A percentile compares a stretch with the other conserved stretches of the same genome.
Conservation (phyloP, 306 rosid species). For the Canavalia gladiata region DNA sequence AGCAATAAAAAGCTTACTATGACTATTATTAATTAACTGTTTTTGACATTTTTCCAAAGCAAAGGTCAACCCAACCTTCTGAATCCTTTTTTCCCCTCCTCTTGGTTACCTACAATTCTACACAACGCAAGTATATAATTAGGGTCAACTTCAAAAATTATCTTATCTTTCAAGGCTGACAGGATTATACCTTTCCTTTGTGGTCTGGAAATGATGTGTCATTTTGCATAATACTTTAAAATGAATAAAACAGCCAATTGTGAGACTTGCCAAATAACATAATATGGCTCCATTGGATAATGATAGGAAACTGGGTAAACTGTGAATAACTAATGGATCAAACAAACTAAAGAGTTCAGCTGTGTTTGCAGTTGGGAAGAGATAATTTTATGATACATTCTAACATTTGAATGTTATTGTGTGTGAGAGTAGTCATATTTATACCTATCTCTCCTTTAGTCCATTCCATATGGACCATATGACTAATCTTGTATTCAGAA, state of each 20-base stretch:
- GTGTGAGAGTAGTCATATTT: conserved; percentile 6
- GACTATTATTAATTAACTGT: conserved; percentile 4
- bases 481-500: not conserved
- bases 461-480: not conserved
- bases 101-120: conserved; percentile 1
- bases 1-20: not conserved
- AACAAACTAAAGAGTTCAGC: not conserved
- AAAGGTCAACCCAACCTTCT: not conserved
- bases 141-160: conserved; percentile 5
- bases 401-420: not conserved
- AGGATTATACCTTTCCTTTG: not conserved
- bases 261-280: conserved; percentile 7
- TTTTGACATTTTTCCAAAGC: not conserved
- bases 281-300: conserved; percentile 4
- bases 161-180: conserved; percentile 4
- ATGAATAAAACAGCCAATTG: conserved; percentile 25
- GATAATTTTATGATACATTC: not conserved
- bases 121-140: not conserved
- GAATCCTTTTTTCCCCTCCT: not conserved
- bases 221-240: conserved; percentile 1
- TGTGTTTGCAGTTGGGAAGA: not conserved
- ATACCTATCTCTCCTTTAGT: not conserved
- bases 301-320: conserved; percentile 3
- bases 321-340: conserved; percentile 30
- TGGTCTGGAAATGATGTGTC: conserved; percentile 3